Evolutionary conservation across 2,329 filamentous ascomycete species (phyloP), one percentile per base, ranked within the genome.

Genomic region (Penicillium sclerotigenum): DNA sequence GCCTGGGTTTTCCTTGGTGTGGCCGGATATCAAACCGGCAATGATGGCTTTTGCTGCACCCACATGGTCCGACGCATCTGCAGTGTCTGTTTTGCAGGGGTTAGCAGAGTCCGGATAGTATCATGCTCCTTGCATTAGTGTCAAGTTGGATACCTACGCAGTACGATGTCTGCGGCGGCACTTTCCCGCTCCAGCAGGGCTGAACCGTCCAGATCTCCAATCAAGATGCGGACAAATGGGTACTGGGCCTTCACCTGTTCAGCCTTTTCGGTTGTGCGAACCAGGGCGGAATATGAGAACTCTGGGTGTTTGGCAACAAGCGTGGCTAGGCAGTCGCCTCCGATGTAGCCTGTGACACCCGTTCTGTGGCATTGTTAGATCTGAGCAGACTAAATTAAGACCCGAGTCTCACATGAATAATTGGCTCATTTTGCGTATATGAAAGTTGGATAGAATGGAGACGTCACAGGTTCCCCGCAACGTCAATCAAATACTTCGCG

Each of bases 321-420:
- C 2, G 72, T 71, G 57, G 77, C 73, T 9, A 81, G 70, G 46
- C 76, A 72, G 48, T 79, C 77, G 36, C 80, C 79, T 11, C 79
- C 79, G 53, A 82, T 79, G 65, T 80, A 81, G 43, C 79, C 79
- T 5, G 79, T 80, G 2, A 68, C 72, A 22, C 79, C 79, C 11
- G 77, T 80, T 4, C 78, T 79, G 18, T 13, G 36, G 2, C 3
- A 7, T 9, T 2, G 16, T 59, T 45, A 59, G n/a, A n/a, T n/a
- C n/a, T n/a, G n/a, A n/a, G n/a, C n/a, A n/a, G n/a, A n/a, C n/a
- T 7, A 4, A 5, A 1, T 7, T 10, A 11, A 13, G 9, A 10
- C 9, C n/a, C 0, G 18, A 18, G 20, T 3, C 47, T 56, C n/a
- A 62, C 62, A 65, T 42, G 22, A 65, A 63, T 2, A 65, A 13